Base-by-base conservation (phyloP, 1,284 basidiomycete genomes). In the Gomphus bonarii region DNA sequence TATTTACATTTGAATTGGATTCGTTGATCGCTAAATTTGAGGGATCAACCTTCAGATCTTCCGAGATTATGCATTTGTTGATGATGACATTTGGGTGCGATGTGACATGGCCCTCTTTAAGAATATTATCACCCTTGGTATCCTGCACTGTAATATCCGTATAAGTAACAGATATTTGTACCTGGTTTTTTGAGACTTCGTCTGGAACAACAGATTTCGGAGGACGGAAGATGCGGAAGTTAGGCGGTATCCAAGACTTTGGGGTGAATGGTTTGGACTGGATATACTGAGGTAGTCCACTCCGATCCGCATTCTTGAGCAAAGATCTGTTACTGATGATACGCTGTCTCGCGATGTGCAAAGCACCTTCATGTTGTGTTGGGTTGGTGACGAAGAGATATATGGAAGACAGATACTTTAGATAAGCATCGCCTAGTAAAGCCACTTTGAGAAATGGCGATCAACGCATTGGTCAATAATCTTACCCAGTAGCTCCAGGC, bases 311-410 rank as follows among this genome's bases (percentile, higher is more conserved):
- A 51, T 76, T 75, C 47, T 74, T 67, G 58, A 81, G 73, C 46
- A 91, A 67, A 5, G 79, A 73, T 62, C 77, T 80, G 67, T 91
- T 91, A 67, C 81, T 86, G 65, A 91, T 84, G 61, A 89, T 79
- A 47, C 73, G 72, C 64, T 84, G 79, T 55, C 88, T 76, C 48
- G 76, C 73, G 18, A 72, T 64, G 64, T 90, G 88, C 54, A 91
- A 67, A 22, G 73, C 72, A 5, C 84, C 82, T 69, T 88, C 86
- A 55, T 73, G 75, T 52, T 75, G 72, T 11, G 74, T 70, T 3
- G 87, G 84, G 63, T 81, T 74, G 30, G 77, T 79, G 42, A 84
- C 82, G 64, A 85, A 90, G 36, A 85, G 76, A 65, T 88, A 86
- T 57, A 82, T 72, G 12, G 88, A 86, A 9, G 82, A 75, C 44